Conservation (phyloP, 139 green algal species). For the Tetraselmis striata region DNA sequence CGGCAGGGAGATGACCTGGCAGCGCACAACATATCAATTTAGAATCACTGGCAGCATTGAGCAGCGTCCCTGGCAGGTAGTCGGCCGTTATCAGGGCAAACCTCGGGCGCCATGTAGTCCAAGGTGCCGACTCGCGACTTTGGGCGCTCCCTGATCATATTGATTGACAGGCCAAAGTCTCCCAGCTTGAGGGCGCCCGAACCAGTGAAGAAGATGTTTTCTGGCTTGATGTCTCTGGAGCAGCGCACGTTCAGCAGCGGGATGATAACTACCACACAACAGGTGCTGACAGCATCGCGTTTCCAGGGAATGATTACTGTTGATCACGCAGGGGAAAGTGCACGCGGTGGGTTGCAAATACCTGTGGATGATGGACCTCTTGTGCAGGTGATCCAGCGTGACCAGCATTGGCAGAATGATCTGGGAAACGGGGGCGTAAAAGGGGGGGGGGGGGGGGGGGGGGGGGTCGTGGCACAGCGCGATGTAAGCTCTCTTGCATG, state of each 20-base stretch:
- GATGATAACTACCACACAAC: too few species aligned
- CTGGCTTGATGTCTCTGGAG: constrained; percentile 13
- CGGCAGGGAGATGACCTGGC: neutral
- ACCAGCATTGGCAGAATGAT: constrained; percentile 34
- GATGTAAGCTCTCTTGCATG: too few species aligned
- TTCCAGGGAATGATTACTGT: too few species aligned
- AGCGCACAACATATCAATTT: too few species aligned
- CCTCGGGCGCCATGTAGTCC: neutral
- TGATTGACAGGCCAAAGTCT: neutral
- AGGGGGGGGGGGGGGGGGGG: too few species aligned
- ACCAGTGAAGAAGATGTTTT: constrained; percentile 10
- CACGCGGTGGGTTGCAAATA: too few species aligned
- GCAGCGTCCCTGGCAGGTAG: too few species aligned
- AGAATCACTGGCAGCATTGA: too few species aligned
- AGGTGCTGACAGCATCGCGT: too few species aligned
- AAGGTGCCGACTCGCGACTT: neutral
- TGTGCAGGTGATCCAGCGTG: constrained; percentile 22
- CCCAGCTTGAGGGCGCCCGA: neutral
- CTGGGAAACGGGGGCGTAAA: too few species aligned
- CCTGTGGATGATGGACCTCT: neutral
- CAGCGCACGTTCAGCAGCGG: neutral
- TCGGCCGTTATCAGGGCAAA: neutral
- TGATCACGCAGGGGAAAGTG: too few species aligned
- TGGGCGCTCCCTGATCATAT: neutral
- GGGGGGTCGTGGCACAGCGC: too few species aligned